Percentiles rank a stretch among this genome's conserved stretches.
phyloP scores from a whole-genome alignment of 1,284 basidiomycete species.

The Trametes hirsuta region DNA sequence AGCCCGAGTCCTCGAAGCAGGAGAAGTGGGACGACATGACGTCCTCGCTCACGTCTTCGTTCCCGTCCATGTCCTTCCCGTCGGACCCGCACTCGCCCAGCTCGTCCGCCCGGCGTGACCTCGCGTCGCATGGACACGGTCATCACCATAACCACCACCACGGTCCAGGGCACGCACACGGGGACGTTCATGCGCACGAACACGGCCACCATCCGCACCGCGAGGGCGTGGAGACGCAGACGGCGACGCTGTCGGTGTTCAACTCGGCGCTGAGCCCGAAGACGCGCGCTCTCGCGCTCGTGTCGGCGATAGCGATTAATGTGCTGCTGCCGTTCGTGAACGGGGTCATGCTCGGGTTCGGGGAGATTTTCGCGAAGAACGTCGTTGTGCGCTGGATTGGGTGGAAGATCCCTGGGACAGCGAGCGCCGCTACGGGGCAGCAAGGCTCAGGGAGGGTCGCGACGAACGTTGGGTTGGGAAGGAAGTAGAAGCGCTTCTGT shows the following conservation, averaged over 20 bases:
- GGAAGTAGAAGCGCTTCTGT: slow-evolving; percentile 12
- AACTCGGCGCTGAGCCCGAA: slow-evolving; percentile 66
- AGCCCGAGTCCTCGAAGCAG: slow-evolving; percentile 45
- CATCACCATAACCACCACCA: slow-evolving; percentile 17
- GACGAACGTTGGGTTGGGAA: slow-evolving; percentile 40
- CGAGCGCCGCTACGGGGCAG: slow-evolving; percentile 15
- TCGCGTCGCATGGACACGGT: slow-evolving; percentile 17
- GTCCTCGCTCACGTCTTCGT: slow-evolving; percentile 67
- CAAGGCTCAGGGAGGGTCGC: slow-evolving; percentile 30
- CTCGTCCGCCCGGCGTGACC: slow-evolving; percentile 27
- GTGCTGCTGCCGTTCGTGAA: slow-evolving; percentile 93
- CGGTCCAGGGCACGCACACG: slow-evolving; percentile 31
- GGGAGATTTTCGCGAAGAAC: slow-evolving; percentile 95
- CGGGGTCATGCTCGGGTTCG: slow-evolving; percentile 97
- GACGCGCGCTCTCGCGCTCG: slow-evolving; percentile 71
- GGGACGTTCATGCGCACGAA: slow-evolving; percentile 25
- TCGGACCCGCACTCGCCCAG: slow-evolving; percentile 50
- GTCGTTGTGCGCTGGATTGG: slow-evolving; percentile 72
- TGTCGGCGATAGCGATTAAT: slow-evolving; percentile 90
- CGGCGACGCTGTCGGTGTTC: slow-evolving; percentile 82
- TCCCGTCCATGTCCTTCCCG: slow-evolving; percentile 74
- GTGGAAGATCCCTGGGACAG: slow-evolving; percentile 40
- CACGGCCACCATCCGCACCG: slow-evolving; percentile 31
- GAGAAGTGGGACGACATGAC: slow-evolving; percentile 71
- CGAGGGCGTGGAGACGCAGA: slow-evolving; percentile 29